Evolutionary conservation across 1,139 yeast genomes (phyloP), one percentile per base, ranked within the genome.

Genomic region (Pichia sp.): DNA sequence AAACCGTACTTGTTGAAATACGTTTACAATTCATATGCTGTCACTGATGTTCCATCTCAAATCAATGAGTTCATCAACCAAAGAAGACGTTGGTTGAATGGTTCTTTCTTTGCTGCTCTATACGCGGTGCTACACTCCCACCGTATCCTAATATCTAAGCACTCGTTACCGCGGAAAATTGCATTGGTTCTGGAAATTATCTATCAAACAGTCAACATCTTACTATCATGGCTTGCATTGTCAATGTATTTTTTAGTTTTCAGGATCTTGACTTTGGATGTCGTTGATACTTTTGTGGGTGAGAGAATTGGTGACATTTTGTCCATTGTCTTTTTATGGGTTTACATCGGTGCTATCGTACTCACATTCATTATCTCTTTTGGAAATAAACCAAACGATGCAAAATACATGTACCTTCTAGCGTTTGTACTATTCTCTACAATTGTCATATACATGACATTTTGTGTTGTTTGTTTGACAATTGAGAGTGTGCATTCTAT

Each of bases 371-470:
- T 91, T 39, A 66, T 91, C 44, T 80, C 96, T 38, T 81, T 91
- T 58, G 98, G 98, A 53, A 91, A 91, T 56, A 80, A 87, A 39
- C 98, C 98, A 3, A 80, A 78, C 51, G 96, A 96, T 38, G 86
- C 97, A 0, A 85, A 82, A 44, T 66, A 67, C 49, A 78, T 86
- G 48, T 91, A 91, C 56, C 63, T 82, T 41, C 69, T 80, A 13
- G 84, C 87, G 46, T 93, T 85, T 44, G 60, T 74, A 33, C 82
- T 91, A 66, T 91, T 88, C 62, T 93, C 96, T 1, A 66, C 84
- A n/a, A 67, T 91, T 51, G 88, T 91, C 95, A 78, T 77, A 1
- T 91, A 91, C 55, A 83, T 91, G 78, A 70, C 87, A 35, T 83
- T 86, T 59, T 87, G 96, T 30, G 91, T 94, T 18, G 67, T 88